Evolutionary conservation across 148 eudicot species (phyloP), one percentile per base, ranked within the genome.

Genomic region (Bassia scoparia): DNA sequence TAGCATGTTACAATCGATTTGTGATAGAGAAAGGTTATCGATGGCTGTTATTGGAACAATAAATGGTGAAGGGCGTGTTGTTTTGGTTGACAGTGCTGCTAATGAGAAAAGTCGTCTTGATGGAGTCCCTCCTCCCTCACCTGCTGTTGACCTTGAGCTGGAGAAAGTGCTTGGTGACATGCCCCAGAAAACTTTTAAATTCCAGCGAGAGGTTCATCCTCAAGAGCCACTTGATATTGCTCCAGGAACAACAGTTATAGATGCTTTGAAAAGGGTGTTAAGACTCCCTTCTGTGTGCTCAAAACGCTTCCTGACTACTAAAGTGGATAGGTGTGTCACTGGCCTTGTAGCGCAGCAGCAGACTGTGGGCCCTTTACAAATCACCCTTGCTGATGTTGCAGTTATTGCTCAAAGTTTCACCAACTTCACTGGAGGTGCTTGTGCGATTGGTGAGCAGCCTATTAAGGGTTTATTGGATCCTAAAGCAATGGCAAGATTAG

Each of bases 271-370:
- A 82, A 79, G 98, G 79, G 88, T 93, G n/a, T 67, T 93, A 77
- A 86, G 92, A 80, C 83, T 93, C 60, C 92, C 97, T 37, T 93
- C 97, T 33, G 89, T 93, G 18, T 76, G 97, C 78, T 93, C 98
- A 23, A 93, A 93, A 59, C 85, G 95, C 38, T 93, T 90, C 66
- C 81, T 90, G 73, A 90, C 93, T 24, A 87, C 94, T 17, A 93
- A 93, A 79, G 98, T 90, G 53, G 98, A 93, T 74, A 78, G 98
- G 83, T 90, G 98, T 71, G 96, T 93, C 7, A 90, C 96, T 38
- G 98, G 98, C 62, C 97, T 93, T 20, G 98, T 93, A 55, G 98
- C 97, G 6, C 95, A 93, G 80, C 98, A 93, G 79, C 97, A 90
- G 77, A 90, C 98, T 31, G 96, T 93, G 71, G 98, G 98, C 26